Percentiles rank a stretch among this genome's conserved stretches.
Evolutionary conservation across 2,329 filamentous ascomycete genomes (phyloP).

Genomic region (Thielaviopsis musarum): DNA sequence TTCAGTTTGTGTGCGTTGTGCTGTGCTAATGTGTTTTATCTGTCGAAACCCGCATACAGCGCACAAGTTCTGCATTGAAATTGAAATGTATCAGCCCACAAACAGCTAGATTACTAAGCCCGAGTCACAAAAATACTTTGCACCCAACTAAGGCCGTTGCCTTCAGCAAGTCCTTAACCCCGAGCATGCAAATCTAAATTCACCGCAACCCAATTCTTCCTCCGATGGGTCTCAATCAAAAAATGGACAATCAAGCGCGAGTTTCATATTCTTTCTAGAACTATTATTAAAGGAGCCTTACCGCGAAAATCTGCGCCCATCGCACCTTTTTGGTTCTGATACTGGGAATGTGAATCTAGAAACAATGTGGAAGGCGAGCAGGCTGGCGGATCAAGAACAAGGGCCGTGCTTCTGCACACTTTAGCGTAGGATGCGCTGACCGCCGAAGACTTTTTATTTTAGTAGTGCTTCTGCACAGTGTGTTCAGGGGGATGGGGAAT

Average conservation of each 20-base stretch:
- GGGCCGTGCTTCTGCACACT: background rate
- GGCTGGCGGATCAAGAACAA: background rate
- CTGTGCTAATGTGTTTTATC: background rate
- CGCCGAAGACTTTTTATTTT: background rate
- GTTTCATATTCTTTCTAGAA: background rate
- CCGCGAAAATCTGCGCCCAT: background rate
- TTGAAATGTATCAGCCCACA: background rate
- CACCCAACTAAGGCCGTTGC: background rate
- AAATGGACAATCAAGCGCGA: background rate
- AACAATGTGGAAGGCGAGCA: background rate
- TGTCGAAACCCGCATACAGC: background rate
- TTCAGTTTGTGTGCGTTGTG: background rate
- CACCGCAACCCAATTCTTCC: background rate
- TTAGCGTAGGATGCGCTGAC: background rate
- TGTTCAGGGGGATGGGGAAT: background rate
- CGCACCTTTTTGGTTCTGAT: background rate
- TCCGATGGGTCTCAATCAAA: too few species aligned
- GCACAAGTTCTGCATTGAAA: background rate
- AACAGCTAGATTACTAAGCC: background rate
- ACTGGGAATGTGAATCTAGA: background rate
- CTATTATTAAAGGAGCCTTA: background rate
- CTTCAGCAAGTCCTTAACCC: too few species aligned
- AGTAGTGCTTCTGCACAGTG: background rate
- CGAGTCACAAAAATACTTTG: background rate
- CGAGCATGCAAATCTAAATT: background rate